Conservation (phyloP, 768 basidiomycete species). For the Hericium rajendrae region DNA sequence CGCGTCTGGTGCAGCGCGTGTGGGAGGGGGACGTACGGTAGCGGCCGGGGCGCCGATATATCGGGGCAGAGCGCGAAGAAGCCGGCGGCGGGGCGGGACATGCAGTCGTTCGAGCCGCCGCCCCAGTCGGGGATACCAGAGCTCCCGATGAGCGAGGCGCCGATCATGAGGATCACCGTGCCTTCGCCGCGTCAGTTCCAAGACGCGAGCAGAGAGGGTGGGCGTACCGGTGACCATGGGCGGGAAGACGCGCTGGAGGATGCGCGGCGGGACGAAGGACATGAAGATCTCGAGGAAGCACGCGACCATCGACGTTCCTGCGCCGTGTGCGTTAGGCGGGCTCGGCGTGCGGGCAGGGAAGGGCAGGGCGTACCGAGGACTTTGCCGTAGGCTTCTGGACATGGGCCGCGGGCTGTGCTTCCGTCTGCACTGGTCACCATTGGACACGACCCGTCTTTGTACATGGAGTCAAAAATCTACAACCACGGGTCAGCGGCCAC, state of each 20-base stretch:
- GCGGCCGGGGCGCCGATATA: conserved; percentile 57
- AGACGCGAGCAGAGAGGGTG: background rate
- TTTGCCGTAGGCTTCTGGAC: conserved; percentile 76
- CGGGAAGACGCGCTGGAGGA: conserved; percentile 61
- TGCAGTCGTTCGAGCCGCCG: conserved; percentile 71
- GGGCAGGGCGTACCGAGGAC: conserved; percentile 42
- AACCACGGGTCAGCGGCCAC: background rate
- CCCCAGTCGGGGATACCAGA: conserved; percentile 79
- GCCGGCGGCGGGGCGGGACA: conserved; percentile 47
- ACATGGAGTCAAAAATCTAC: conserved; percentile 69
- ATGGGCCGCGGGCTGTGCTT: conserved; percentile 44
- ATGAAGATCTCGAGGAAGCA: conserved; percentile 74
- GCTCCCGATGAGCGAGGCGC: conserved; percentile 63
- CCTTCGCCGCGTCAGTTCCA: conserved; percentile 27
- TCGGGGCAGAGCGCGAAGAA: conserved; percentile 67
- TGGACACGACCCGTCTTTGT: conserved; percentile 70
- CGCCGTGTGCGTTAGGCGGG: background rate
- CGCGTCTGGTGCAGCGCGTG: background rate
- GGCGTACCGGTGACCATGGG: conserved; percentile 62
- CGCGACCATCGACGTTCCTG: conserved; percentile 70
- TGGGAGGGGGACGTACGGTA: conserved; percentile 33
- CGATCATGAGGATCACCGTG: conserved; percentile 73
- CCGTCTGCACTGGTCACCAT: conserved; percentile 49
- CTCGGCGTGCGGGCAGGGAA: background rate
- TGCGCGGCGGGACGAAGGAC: conserved; percentile 60